Conservation (phyloP, 495 filamentous ascomycete genomes). For the Beverwykella pulmonaria region DNA sequence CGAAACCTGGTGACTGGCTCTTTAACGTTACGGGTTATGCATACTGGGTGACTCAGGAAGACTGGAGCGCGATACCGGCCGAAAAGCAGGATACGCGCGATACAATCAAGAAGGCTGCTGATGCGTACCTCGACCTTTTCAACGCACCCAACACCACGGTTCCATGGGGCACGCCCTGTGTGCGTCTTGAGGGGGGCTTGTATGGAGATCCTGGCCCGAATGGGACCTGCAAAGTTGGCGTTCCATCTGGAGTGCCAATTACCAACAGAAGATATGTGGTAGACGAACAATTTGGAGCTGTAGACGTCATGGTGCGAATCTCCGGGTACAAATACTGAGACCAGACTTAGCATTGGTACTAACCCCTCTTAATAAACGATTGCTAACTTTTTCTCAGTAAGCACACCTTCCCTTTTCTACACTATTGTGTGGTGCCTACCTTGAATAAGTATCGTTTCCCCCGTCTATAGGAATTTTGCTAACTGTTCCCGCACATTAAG, state of each 20-base stretch:
- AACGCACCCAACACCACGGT: slow-evolving; percentile 51
- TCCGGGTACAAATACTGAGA: too few relatives aligned
- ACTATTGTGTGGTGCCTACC: too few relatives aligned
- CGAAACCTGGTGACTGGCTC: slow-evolving; percentile 54
- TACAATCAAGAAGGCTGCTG: slow-evolving; percentile 53
- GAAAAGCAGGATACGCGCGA: slow-evolving; percentile 51
- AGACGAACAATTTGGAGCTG: slow-evolving; percentile 27
- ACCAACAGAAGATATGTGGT: slow-evolving; percentile 32
- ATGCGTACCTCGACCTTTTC: slow-evolving; percentile 56
- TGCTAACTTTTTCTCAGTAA: too few relatives aligned
- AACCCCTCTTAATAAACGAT: too few relatives aligned
- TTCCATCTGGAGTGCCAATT: slow-evolving; percentile 27
- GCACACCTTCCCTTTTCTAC: too few relatives aligned
- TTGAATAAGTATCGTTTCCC: too few relatives aligned
- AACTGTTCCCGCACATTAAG: too few relatives aligned
- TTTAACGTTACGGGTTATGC: slow-evolving; percentile 56
- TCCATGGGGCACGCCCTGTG: slow-evolving; percentile 52
- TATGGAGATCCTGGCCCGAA: slow-evolving; percentile 34
- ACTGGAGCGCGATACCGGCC: slow-evolving; percentile 53
- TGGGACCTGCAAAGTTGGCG: slow-evolving; percentile 22
- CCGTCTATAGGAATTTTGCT: too few relatives aligned
- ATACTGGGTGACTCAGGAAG: slow-evolving; percentile 48
- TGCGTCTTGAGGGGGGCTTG: slow-evolving; percentile 53
- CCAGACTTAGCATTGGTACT: too few relatives aligned
- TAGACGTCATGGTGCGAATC: slow-evolving; percentile 34